A percentile compares a stretch with the other conserved stretches of the same genome.
phyloP scores from a whole-genome alignment of 1,284 basidiomycete genomes.

The Vanrija humicola region DNA sequence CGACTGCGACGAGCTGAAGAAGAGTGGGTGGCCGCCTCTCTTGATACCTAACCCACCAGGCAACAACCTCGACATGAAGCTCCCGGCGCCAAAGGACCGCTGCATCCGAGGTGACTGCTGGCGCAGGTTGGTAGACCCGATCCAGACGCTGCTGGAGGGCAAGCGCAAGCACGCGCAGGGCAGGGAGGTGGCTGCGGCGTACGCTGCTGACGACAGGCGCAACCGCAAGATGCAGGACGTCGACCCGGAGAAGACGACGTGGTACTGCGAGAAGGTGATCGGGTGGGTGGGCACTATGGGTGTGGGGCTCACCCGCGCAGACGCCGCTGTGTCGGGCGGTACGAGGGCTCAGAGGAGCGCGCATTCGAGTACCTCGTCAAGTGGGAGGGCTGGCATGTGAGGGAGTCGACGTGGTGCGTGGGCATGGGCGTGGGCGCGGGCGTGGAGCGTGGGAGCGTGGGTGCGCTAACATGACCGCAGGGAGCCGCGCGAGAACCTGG shows the following conservation, averaged over 20 bases:
- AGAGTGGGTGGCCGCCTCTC: background rate
- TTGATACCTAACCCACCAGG: conserved; percentile 2
- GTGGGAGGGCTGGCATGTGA: conserved; percentile 17
- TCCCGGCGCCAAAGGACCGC: conserved; percentile 7
- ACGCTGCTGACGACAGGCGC: conserved; percentile 2
- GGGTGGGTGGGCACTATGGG: background rate
- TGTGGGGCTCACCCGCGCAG: background rate
- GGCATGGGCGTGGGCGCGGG: too few species aligned
- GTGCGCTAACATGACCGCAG: background rate
- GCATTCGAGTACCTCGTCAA: conserved; percentile 19
- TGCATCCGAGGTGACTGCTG: conserved; percentile 20
- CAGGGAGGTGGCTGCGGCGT: background rate
- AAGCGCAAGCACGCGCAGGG: too few species aligned
- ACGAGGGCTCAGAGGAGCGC: conserved; percentile 2
- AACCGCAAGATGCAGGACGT: conserved; percentile 11
- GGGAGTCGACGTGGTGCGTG: conserved; percentile 21
- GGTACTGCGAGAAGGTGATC: conserved; percentile 13
- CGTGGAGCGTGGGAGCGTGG: background rate
- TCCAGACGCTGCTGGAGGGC: background rate
- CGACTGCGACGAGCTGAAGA: background rate
- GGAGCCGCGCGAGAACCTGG: conserved; percentile 11
- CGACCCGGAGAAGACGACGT: conserved; percentile 7
- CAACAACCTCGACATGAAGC: conserved; percentile 2
- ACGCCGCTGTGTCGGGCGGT: conserved; percentile 1
- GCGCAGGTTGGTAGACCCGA: conserved; percentile 7